Evolutionary conservation across 2,329 filamentous ascomycete species (phyloP).

Genomic region (Magnaporthiopsis incrustans): DNA sequence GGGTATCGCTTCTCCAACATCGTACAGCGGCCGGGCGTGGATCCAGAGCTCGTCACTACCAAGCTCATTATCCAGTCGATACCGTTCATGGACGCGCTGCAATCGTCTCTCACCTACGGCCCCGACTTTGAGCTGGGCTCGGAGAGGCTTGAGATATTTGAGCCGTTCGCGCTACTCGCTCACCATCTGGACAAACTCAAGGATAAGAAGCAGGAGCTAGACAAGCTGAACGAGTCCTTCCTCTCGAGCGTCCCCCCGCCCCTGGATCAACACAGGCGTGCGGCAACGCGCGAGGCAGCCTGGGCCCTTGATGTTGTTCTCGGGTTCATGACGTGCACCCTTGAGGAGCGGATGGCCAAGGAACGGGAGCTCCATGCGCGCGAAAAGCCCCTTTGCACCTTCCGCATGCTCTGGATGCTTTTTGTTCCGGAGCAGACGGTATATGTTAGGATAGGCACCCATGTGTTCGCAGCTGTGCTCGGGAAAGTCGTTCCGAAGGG

Average conservation of each 20-base stretch:
- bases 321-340: not conserved
- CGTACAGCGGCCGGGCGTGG: not conserved
- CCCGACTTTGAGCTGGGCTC: not conserved
- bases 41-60: not conserved
- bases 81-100: not conserved
- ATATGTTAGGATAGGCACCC: not conserved
- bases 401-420: conserved; percentile 6
- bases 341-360: not conserved
- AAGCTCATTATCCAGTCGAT: not conserved
- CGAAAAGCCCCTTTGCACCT: not conserved
- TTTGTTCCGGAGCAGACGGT: not conserved
- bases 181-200: not conserved
- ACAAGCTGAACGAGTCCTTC: no score
- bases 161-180: not conserved
- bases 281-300: not conserved
- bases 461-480: not conserved
- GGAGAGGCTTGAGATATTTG: not conserved
- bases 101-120: not conserved
- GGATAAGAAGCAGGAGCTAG: not conserved
- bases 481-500: not conserved
- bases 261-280: not conserved
- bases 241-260: no score
- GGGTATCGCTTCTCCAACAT: not conserved
- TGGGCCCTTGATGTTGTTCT: not conserved
- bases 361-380: not conserved